These are phyloP conservation scores for Rhodotorula sp. DNA, from an alignment of 1,284 basidiomycete genomes.

Conservation along the genomic window DNA sequence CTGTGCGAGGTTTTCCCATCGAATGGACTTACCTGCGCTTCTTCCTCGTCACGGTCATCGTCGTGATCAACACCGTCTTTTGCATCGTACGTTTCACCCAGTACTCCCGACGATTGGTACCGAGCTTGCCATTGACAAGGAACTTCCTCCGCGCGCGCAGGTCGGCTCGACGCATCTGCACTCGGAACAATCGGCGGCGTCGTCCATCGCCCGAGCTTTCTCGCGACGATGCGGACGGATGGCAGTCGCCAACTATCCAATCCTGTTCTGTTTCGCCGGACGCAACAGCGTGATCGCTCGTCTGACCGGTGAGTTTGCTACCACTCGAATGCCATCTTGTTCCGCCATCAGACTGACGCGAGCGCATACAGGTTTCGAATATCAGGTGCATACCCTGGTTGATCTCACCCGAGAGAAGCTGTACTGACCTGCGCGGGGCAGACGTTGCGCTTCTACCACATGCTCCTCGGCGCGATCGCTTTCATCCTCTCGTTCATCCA, in stretches of 20 bases:
- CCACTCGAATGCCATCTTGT: too few species aligned
- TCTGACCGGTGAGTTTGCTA: conserved; percentile 22
- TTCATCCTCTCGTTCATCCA: conserved; percentile 31
- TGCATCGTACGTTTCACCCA: conserved; percentile 1
- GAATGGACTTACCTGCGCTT: conserved; percentile 28
- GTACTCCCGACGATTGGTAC: neutral
- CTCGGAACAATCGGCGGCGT: too few species aligned
- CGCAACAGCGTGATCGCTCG: conserved; percentile 23
- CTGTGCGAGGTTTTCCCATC: neutral
- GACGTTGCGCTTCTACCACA: conserved; percentile 31
- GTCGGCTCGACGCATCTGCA: neutral
- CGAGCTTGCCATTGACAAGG: neutral
- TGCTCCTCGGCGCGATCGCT: conserved; percentile 19
- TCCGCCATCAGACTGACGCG: neutral
- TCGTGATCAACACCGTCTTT: conserved; percentile 11
- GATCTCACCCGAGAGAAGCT: too few species aligned
- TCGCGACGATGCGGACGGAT: conserved; percentile 27
- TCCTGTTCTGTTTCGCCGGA: conserved; percentile 25
- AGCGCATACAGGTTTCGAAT: conserved; percentile 14
- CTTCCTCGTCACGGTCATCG: conserved; percentile 9
- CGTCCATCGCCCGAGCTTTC: neutral
- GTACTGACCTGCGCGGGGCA: neutral
- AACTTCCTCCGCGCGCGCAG: neutral
- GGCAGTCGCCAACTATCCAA: conserved; percentile 25
- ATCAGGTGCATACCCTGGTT: conserved; percentile 11